phyloP scores from a whole-genome alignment of 2,329 filamentous ascomycete genomes.

The Teratosphaeria nubilosa region DNA sequence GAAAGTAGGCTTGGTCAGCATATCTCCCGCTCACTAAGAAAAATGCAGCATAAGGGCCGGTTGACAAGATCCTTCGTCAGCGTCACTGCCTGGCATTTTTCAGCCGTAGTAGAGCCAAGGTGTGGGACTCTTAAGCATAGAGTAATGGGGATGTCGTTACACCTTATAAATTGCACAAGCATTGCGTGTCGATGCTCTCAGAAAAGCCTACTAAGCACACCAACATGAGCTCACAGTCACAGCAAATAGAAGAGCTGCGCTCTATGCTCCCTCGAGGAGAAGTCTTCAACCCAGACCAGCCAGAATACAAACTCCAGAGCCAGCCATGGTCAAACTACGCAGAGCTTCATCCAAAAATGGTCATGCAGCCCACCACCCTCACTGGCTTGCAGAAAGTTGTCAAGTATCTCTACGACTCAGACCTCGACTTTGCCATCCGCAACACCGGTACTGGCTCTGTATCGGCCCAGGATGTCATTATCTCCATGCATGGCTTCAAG shows the following conservation, averaged over 20 bases:
- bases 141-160: no score
- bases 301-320: slow-evolving; percentile 8
- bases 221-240: not conserved
- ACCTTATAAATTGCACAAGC: no score
- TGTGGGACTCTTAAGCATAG: no score
- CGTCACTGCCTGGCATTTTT: no score
- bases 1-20: no score
- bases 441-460: slow-evolving; percentile 28
- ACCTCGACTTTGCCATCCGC: slow-evolving; percentile 30
- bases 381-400: slow-evolving; percentile 24
- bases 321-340: slow-evolving; percentile 26
- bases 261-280: slow-evolving; percentile 2
- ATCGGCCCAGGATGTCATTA: slow-evolving; percentile 28
- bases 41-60: no score
- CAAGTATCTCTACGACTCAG: slow-evolving; percentile 22
- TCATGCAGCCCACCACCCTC: slow-evolving; percentile 23
- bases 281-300: slow-evolving; percentile 6
- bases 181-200: no score
- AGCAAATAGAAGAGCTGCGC: not conserved
- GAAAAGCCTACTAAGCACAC: no score
- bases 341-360: slow-evolving; percentile 24
- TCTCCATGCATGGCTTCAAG: slow-evolving; percentile 30
- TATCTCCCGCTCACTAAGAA: no score
- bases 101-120: no score
- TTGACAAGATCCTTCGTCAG: no score